These are phyloP conservation scores for Phlyctochytrium bullatum DNA, from an alignment of 192 early-diverging fungal genomes.

Conservation along the genomic window DNA sequence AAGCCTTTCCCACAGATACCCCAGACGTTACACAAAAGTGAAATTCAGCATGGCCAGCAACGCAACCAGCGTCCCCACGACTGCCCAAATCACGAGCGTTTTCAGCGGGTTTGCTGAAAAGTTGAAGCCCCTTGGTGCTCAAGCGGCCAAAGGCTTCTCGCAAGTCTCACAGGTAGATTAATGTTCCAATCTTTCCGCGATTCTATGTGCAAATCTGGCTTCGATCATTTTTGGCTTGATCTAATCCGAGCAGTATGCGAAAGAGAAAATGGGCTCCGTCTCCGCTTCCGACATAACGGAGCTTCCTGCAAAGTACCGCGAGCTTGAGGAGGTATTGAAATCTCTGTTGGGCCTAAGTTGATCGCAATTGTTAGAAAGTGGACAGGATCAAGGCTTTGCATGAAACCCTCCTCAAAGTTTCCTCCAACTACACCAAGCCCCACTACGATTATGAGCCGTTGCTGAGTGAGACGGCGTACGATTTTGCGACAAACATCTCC, in stretches of 20 bases:
- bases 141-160: conserved; percentile 38
- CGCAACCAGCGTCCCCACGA: conserved; percentile 12
- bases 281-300: conserved; percentile 78
- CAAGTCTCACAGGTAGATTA: conserved; percentile 32
- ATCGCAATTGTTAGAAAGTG: conserved; percentile 61
- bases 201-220: no score
- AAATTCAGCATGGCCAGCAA: no score
- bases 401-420: conserved; percentile 67
- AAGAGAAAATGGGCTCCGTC: conserved; percentile 75
- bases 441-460: conserved; percentile 75
- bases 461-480: conserved; percentile 66
- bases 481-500: conserved; percentile 68
- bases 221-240: not conserved
- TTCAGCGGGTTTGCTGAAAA: conserved; percentile 33
- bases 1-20: no score
- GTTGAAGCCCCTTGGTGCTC: conserved; percentile 42
- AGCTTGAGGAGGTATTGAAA: conserved; percentile 74
- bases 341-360: not conserved
- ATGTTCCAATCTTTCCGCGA: not conserved
- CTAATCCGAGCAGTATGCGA: conserved; percentile 66
- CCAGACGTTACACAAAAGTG: no score
- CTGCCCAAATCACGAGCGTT: conserved; percentile 26
- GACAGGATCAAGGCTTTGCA: conserved; percentile 72
- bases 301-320: conserved; percentile 89
- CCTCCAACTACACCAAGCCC: conserved; percentile 69